Percentiles rank a stretch among this genome's conserved stretches.
phyloP scores from a whole-genome alignment of 306 rosid species.

The Rubus idaeus region DNA sequence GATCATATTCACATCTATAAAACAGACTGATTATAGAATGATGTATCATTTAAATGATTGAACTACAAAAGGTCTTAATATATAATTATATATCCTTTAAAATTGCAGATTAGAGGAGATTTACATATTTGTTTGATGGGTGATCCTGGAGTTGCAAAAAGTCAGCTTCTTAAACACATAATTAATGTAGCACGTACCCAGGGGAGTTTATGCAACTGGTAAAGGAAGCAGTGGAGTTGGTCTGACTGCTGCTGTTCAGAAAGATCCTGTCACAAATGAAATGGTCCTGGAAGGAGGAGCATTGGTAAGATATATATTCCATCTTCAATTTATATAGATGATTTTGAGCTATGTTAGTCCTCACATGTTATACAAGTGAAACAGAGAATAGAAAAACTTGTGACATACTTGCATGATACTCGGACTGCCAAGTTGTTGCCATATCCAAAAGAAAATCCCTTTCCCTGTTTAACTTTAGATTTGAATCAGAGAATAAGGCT shows the following conservation, averaged over 20 bases:
- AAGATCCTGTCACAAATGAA: constrained; percentile 97
- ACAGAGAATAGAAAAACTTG: constrained; percentile 1
- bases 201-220: constrained; percentile 97
- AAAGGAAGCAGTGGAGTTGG: constrained; percentile 99
- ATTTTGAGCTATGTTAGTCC: constrained; percentile 11
- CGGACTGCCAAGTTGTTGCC: background rate
- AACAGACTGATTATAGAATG: constrained; percentile 5
- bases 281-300: constrained; percentile 99
- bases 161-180: constrained; percentile 97
- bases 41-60: too few relatives aligned
- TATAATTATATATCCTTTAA: background rate
- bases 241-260: constrained; percentile 98
- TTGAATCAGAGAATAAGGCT: constrained; percentile 13
- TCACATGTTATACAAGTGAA: constrained; percentile 9
- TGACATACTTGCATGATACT: background rate
- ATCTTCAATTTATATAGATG: background rate
- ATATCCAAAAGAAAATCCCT: background rate
- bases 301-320: constrained; percentile 58
- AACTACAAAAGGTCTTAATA: background rate
- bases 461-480: constrained; percentile 1
- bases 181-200: constrained; percentile 94
- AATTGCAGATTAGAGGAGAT: constrained; percentile 91
- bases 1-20: background rate
- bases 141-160: constrained; percentile 99
- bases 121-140: constrained; percentile 97